These are phyloP conservation scores for Solanum corneliomulleri DNA, from an alignment of 257 asterid species.

Conservation along the genomic window DNA sequence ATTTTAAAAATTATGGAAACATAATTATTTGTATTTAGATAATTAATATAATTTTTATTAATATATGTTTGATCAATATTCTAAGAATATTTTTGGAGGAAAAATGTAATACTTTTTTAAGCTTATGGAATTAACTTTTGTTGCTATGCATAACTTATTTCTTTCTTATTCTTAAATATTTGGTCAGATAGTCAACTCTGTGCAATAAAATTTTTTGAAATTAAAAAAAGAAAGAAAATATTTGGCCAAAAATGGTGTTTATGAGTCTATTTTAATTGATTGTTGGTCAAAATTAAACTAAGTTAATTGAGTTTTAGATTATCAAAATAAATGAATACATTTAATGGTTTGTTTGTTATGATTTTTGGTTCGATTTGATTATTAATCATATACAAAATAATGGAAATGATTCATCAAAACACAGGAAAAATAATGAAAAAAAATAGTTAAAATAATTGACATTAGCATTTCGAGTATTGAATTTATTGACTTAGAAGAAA, in stretches of 20 bases:
- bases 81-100: background rate
- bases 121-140: background rate
- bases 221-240: background rate
- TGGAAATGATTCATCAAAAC: background rate
- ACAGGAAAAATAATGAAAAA: no score
- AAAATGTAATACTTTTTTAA: background rate
- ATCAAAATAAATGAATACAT: no score
- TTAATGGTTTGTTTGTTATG: background rate
- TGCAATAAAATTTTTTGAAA: background rate
- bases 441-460: no score
- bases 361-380: no score
- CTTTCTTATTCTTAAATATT: background rate
- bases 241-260: background rate
- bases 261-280: background rate
- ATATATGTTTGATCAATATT: background rate
- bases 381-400: no score
- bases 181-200: background rate
- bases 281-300: no score
- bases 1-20: background rate
- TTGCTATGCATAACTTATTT: background rate
- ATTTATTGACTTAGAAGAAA: background rate
- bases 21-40: background rate
- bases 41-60: background rate
- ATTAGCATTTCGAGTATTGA: no score
- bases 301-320: no score